phyloP scores from a whole-genome alignment of 176 grass and related monocot species.

The Paspalum vaginatum region DNA sequence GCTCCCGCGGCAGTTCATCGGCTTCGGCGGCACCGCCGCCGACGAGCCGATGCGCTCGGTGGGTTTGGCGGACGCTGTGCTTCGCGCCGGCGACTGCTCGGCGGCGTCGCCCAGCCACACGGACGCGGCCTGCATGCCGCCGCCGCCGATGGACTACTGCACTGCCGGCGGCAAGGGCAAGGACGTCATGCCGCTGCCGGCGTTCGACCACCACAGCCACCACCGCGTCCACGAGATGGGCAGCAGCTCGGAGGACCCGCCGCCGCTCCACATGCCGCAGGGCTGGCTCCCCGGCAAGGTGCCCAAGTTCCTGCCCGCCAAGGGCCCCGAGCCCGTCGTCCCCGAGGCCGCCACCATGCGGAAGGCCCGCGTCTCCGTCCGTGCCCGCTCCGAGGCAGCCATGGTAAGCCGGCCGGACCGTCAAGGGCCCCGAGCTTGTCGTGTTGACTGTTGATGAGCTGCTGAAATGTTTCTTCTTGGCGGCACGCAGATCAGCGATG shows the following conservation, averaged over 20 bases:
- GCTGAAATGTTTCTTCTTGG: background rate
- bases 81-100: background rate
- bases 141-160: conserved; percentile 18
- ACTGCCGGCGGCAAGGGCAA: background rate
- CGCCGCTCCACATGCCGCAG: conserved; percentile 31
- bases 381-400: conserved; percentile 77
- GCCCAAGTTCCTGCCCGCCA: conserved; percentile 53
- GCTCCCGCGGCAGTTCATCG: conserved; percentile 70
- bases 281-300: conserved; percentile 46
- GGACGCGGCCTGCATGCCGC: background rate
- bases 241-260: conserved; percentile 33
- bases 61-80: background rate
- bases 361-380: conserved; percentile 86
- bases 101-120: conserved; percentile 41
- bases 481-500: conserved; percentile 72
- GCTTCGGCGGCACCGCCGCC: conserved; percentile 40
- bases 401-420: conserved; percentile 42
- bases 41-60: conserved; percentile 45
- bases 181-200: conserved; percentile 44
- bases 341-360: conserved; percentile 82
- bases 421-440: background rate
- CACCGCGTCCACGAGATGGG: conserved; percentile 21
- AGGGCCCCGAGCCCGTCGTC: conserved; percentile 50
- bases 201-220: conserved; percentile 30
- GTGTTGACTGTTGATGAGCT: conserved; percentile 12